phyloP scores from a whole-genome alignment of 2,329 filamentous ascomycete genomes.

The Ophiocordyceps polyrhachis-furcata region DNA sequence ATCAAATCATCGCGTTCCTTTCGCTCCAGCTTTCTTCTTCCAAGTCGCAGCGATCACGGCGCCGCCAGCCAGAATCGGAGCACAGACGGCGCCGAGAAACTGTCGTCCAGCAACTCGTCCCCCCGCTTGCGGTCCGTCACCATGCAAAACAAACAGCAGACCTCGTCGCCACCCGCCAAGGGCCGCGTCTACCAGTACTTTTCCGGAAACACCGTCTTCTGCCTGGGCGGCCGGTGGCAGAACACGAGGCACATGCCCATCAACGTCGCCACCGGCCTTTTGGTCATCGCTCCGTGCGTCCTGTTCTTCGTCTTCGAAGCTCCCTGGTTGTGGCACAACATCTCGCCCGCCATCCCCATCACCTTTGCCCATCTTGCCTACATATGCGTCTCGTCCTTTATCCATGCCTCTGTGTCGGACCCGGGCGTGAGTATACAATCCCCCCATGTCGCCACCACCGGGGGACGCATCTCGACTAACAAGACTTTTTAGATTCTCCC shows the following conservation, averaged over 20 bases:
- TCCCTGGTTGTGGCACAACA: conserved; percentile 67
- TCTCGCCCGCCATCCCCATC: conserved; percentile 78
- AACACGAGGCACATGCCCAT: conserved; percentile 77
- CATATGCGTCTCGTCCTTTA: conserved; percentile 78
- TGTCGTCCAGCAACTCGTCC: conserved; percentile 65
- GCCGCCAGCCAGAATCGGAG: conserved; percentile 33
- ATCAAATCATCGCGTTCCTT: conserved; percentile 60
- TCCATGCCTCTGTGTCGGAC: conserved; percentile 83
- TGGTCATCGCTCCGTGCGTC: conserved; percentile 59
- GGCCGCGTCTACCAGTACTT: conserved; percentile 77
- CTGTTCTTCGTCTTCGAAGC: conserved; percentile 79
- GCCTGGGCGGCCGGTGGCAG: conserved; percentile 65
- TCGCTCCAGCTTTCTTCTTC: conserved; percentile 53
- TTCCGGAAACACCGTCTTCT: conserved; percentile 83
- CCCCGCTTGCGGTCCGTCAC: conserved; percentile 41
- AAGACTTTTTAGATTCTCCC: conserved; percentile 77
- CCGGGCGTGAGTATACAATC: conserved; percentile 63
- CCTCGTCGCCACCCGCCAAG: conserved; percentile 10
- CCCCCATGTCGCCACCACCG: neutral
- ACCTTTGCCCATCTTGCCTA: conserved; percentile 83
- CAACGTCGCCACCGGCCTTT: conserved; percentile 67
- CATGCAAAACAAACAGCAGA: conserved; percentile 5
- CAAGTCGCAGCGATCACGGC: conserved; percentile 32
- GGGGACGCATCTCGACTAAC: conserved; percentile 2
- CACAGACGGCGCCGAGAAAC: conserved; percentile 55